Conservation (phyloP, 768 basidiomycete species). For the Lanmaoa pseudosensibilis region DNA sequence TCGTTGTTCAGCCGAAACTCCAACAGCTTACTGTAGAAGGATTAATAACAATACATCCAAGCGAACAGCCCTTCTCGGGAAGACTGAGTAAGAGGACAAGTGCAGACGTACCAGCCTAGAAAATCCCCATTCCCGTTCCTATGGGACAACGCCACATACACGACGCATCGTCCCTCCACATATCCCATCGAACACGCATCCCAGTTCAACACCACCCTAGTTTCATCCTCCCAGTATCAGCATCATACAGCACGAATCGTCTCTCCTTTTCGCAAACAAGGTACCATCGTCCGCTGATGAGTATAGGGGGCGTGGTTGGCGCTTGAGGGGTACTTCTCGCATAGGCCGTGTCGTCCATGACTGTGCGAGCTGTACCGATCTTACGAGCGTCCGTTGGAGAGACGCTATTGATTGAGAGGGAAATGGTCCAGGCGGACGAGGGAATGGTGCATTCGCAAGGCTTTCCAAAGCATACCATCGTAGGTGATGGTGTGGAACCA, state of each 20-base stretch:
- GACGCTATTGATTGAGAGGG: not conserved
- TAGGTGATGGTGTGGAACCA: not conserved
- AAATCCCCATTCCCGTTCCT: too few species aligned
- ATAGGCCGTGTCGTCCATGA: conserved; percentile 5
- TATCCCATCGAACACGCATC: not conserved
- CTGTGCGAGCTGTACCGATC: not conserved
- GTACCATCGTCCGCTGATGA: conserved; percentile 7
- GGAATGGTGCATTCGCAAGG: not conserved
- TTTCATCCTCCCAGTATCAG: not conserved
- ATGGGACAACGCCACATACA: not conserved
- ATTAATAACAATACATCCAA: not conserved
- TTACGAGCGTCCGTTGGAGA: conserved; percentile 5
- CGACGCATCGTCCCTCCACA: not conserved
- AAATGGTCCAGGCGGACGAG: not conserved
- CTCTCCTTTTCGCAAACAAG: not conserved
- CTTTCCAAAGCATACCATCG: not conserved
- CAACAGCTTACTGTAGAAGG: not conserved
- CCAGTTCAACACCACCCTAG: not conserved
- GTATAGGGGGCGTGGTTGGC: too few species aligned
- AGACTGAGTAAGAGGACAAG: not conserved
- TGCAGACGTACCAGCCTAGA: not conserved
- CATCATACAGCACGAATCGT: not conserved
- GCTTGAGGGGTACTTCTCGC: too few species aligned
- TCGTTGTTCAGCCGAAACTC: conserved; percentile 1
- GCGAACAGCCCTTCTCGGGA: not conserved